phyloP scores from a whole-genome alignment of 805 yeast genomes.

The Kuraishia piskuri region DNA sequence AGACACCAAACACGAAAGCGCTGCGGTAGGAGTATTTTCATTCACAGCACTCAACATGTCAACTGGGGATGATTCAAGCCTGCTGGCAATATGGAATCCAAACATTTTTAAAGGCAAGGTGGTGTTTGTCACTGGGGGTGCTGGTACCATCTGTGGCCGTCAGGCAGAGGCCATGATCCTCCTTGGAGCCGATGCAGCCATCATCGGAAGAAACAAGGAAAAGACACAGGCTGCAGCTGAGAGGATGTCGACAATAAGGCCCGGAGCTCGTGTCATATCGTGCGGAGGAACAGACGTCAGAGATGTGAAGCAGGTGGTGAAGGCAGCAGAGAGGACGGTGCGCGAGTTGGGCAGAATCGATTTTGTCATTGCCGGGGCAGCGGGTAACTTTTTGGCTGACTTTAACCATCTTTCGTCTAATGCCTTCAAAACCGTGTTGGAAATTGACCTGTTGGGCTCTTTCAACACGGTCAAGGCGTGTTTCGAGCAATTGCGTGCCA shows the following conservation, averaged over 20 bases:
- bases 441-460: slow-evolving; percentile 82
- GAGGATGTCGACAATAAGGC: slow-evolving; percentile 50
- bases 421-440: slow-evolving; percentile 83
- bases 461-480: slow-evolving; percentile 85
- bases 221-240: slow-evolving; percentile 62
- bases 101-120: slow-evolving; percentile 77
- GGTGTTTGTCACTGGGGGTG: slow-evolving; percentile 90
- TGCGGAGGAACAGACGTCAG: slow-evolving; percentile 75
- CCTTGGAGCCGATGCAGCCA: slow-evolving; percentile 82
- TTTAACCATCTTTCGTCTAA: slow-evolving; percentile 71
- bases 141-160: slow-evolving; percentile 90
- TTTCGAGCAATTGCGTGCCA: slow-evolving; percentile 51
- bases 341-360: slow-evolving; percentile 69
- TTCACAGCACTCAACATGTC: too few species aligned
- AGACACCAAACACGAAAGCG: too few species aligned
- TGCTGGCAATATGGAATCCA: slow-evolving; percentile 31
- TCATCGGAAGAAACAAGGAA: slow-evolving; percentile 66
- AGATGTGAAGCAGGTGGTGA: slow-evolving; percentile 44
- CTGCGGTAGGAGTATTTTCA: too few species aligned
- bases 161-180: slow-evolving; percentile 79
- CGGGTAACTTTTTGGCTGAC: slow-evolving; percentile 85
- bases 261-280: slow-evolving; percentile 62
- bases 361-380: slow-evolving; percentile 90
- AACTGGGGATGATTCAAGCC: slow-evolving; percentile 1
- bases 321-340: slow-evolving; percentile 63